Conservation (phyloP, 208 protist species). For the Vickermania ingenoplastis region DNA sequence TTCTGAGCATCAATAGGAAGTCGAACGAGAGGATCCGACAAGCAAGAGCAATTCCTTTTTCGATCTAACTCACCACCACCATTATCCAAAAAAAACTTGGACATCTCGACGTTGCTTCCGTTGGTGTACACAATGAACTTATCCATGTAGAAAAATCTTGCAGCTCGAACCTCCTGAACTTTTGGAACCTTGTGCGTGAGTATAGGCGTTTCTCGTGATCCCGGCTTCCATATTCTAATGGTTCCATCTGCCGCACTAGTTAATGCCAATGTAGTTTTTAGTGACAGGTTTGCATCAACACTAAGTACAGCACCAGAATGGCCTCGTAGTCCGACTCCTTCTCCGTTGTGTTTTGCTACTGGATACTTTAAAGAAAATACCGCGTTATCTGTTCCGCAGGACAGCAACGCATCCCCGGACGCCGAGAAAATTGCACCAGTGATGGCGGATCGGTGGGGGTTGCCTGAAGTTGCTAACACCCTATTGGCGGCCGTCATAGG, state of each 20-base stretch:
- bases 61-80: constrained; percentile 8
- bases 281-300: constrained; percentile 44
- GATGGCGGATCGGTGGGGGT: constrained; percentile 22
- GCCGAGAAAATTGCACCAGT: constrained; percentile 24
- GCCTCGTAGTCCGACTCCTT: constrained; percentile 18
- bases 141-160: constrained; percentile 75
- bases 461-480: constrained; percentile 12
- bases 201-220: constrained; percentile 10
- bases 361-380: constrained; percentile 42
- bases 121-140: constrained; percentile 49
- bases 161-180: constrained; percentile 18
- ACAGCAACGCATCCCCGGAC: constrained; percentile 33
- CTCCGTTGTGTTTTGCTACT: constrained; percentile 27
- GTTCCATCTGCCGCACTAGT: constrained; percentile 45
- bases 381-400: constrained; percentile 27
- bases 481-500: constrained; percentile 21
- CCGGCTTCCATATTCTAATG: constrained; percentile 48
- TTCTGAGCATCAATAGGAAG: constrained; percentile 25
- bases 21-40: constrained; percentile 12
- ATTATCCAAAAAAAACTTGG: constrained; percentile 9
- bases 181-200: neutral
- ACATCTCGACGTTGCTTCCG: constrained; percentile 28
- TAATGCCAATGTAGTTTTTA: constrained; percentile 33
- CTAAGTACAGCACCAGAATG: constrained; percentile 30
- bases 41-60: constrained; percentile 4